Base-by-base conservation (phyloP, 805 yeast genomes). In the Metschnikowia continentalis region DNA sequence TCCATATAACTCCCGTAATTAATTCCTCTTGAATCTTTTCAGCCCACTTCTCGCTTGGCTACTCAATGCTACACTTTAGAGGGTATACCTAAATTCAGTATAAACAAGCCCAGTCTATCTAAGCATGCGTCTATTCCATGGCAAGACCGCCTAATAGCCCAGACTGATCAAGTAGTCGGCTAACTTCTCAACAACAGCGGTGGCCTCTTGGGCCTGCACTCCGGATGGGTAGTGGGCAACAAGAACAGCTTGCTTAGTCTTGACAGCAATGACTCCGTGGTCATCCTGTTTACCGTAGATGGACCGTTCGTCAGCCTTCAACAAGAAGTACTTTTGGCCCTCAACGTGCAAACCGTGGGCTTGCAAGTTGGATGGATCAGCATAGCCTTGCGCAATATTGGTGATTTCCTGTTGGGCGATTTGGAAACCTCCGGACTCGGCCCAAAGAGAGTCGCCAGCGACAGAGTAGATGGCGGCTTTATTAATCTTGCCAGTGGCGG, bases 391-490 rank as follows among this genome's bases (percentile, higher is more conserved):
- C 42, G 89, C 94, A 52, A 94, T 72, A 61, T 78, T 88, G 44
- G 75, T 60, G 59, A 91, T 82, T 73, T 94, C 99, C 41, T 78
- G 74, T 10, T 83, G 80, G 42, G 80, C 78, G 60, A 91, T 79
- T 62, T 67, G 68, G 57, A 89, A 81, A 38, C 81, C 81, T 54
- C 86, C 79, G 15, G 94, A 78, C 59, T 84, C 81, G 20, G 98
- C 98, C 99, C 99, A 94, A 48, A 83, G 80, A 19, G 96, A 80
- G 69, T 91, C 96, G 42, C 99, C 99, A 13, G 95, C 96, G 59
- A 88, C 86, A 8, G 97, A 91, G 72, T 88, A 91, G 59, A 94
- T 82, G 39, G 95, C 94, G 33, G 98, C 97, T 69, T 83, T 83
- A 74, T 92, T 97, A 58, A 94, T 78, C 69, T 88, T 89, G 55